Percentiles rank a stretch among this genome's conserved stretches.
phyloP scores from a whole-genome alignment of 2,329 filamentous ascomycete genomes.

The Sphaceloma murrayae region DNA sequence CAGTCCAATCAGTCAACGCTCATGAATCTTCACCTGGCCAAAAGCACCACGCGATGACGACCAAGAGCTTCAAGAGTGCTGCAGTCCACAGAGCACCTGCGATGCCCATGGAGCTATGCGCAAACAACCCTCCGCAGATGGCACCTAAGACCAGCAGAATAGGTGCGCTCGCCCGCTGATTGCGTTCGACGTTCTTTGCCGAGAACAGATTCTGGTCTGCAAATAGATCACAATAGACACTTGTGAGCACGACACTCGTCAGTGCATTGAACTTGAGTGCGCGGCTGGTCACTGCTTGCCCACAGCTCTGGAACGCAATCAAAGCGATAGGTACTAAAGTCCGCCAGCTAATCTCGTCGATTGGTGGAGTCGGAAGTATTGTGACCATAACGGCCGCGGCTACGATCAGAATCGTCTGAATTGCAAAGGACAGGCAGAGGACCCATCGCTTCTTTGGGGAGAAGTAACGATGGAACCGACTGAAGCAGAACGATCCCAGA shows the following conservation, averaged over 20 bases:
- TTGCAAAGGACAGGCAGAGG: conserved; percentile 39
- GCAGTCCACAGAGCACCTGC: conserved; percentile 43
- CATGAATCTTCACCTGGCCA: no score
- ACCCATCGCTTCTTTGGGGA: conserved; percentile 56
- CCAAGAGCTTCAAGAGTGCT: conserved; percentile 31
- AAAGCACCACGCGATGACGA: conserved; percentile 34
- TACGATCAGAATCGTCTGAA: conserved; percentile 36
- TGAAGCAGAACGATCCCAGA: conserved; percentile 62
- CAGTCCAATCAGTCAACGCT: no score
- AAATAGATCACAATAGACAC: conserved; percentile 72
- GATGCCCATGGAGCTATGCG: conserved; percentile 43
- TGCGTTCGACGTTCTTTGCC: conserved; percentile 42
- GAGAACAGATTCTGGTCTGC: conserved; percentile 50
- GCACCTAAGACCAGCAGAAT: conserved; percentile 46
- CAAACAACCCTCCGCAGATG: conserved; percentile 45
- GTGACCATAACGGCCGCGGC: conserved; percentile 34
- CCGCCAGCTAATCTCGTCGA: no score
- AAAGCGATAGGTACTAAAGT: conserved; percentile 60
- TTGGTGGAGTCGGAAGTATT: no score
- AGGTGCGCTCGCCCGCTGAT: conserved; percentile 43
- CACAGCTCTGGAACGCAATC: conserved; percentile 65
- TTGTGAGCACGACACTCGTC: conserved; percentile 71
- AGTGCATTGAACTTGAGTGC: conserved; percentile 60
- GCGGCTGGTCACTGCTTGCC: conserved; percentile 65
- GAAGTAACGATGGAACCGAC: conserved; percentile 55